A percentile compares a stretch with the other conserved stretches of the same genome.
Evolutionary conservation across 2,329 filamentous ascomycete genomes (phyloP).

Genomic region (Fusarium sp.): DNA sequence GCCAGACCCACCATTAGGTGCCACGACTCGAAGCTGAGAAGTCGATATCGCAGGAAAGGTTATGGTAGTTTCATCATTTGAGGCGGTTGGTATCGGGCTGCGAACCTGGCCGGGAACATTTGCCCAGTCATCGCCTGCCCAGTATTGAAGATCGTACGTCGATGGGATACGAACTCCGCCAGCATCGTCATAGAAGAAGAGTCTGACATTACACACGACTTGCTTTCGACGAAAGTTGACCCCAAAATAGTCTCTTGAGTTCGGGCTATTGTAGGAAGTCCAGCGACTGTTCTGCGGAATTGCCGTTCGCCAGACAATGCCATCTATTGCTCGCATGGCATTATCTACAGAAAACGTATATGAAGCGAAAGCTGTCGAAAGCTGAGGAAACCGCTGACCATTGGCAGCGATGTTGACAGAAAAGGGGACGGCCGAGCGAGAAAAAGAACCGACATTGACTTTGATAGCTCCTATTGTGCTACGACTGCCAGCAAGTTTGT

Average conservation of each 20-base stretch:
- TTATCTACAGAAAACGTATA: neutral
- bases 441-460: neutral
- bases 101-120: neutral
- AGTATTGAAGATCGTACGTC: neutral
- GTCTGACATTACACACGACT: neutral
- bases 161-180: neutral
- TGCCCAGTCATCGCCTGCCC: neutral
- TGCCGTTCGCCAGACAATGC: neutral
- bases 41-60: neutral
- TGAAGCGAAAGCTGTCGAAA: conserved; percentile 1
- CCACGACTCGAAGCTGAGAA: conserved; percentile 1
- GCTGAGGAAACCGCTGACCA: neutral
- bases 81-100: neutral
- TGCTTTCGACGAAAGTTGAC: neutral
- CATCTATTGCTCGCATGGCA: neutral
- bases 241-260: neutral
- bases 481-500: neutral
- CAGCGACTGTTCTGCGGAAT: conserved; percentile 9
- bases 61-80: neutral
- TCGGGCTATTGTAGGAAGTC: conserved; percentile 1
- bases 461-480: neutral
- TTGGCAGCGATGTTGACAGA: neutral
- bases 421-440: rapidly evolving
- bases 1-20: neutral
- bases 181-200: conserved; percentile 3